phyloP scores from a whole-genome alignment of 2,329 filamentous ascomycete genomes.

The Pestalotiopsis sp. region DNA sequence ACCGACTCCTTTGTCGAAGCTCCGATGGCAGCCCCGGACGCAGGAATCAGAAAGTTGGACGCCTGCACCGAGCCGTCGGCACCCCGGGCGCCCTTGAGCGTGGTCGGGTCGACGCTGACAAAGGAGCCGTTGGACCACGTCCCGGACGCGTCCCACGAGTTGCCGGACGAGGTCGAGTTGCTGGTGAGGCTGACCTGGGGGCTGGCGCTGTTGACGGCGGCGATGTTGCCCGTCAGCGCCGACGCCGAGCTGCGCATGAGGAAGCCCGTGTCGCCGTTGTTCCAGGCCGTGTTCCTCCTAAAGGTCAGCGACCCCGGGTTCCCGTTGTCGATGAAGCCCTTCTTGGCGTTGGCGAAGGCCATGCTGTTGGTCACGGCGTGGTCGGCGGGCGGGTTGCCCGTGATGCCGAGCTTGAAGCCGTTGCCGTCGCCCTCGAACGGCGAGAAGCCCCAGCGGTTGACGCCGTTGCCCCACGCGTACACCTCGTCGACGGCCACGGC shows the following conservation, averaged over 20 bases:
- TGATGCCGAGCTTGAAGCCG: slow-evolving; percentile 46
- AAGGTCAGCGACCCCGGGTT: slow-evolving; percentile 42
- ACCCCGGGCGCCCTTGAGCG: slow-evolving; percentile 36
- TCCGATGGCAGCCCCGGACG: slow-evolving; percentile 37
- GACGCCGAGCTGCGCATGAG: slow-evolving; percentile 34
- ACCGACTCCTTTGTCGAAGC: slow-evolving; percentile 28
- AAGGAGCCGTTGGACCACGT: slow-evolving; percentile 42
- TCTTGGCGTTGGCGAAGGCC: slow-evolving; percentile 41
- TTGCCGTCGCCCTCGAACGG: slow-evolving; percentile 47
- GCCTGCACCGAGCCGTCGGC: slow-evolving; percentile 37
- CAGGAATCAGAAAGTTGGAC: slow-evolving; percentile 41
- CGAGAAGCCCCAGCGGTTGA: slow-evolving; percentile 45
- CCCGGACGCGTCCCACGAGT: slow-evolving; percentile 40
- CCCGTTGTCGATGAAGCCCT: slow-evolving; percentile 48
- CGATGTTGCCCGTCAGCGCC: slow-evolving; percentile 39
- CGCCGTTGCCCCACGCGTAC: slow-evolving; percentile 46
- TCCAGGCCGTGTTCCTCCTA: slow-evolving; percentile 46
- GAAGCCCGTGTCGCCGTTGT: slow-evolving; percentile 44
- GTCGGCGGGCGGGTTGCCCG: slow-evolving; percentile 39
- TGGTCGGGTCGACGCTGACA: slow-evolving; percentile 33
- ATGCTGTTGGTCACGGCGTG: slow-evolving; percentile 45
- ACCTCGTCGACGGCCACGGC: slow-evolving; percentile 43
- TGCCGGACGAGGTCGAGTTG: slow-evolving; percentile 32
- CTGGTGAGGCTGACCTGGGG: slow-evolving; percentile 25
- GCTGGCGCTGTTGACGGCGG: slow-evolving; percentile 32